Evolutionary conservation across 2,329 filamentous ascomycete genomes (phyloP), one percentile per base, ranked within the genome.

Genomic region (Hymenoscyphus repandus): DNA sequence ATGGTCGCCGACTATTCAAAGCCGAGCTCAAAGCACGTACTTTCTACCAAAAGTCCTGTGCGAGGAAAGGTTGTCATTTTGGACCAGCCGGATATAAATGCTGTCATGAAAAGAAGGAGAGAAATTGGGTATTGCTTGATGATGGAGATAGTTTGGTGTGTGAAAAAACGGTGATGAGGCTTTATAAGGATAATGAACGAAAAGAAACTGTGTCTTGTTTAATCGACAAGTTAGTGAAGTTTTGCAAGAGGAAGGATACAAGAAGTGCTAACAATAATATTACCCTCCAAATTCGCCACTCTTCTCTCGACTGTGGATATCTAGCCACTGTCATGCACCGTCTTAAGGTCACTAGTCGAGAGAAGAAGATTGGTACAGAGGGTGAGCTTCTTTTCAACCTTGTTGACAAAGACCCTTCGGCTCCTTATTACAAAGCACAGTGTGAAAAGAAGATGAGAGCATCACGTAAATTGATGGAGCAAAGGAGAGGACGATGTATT

Each of bases 1-100:
- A 56, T 10, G 9, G 43, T 18, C 52, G 55, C 3, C 58, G 48
- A 42, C 45, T 57, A 38, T 56, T 62, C 38, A 46, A 30, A 10
- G 43, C 40, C 1, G 58, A 61, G 33, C 31, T 61, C 20, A 17
- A 51, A 12, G 20, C 34, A 5, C 45, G 58, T 33, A 47, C 32
- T 15, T 10, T 52, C 5, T 40, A 30, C 5, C 32, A 15, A 12
- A 46, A 40, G n/a, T 27, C 41, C 27, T 56, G 52, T 31, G 49
- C 33, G 32, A 6, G 10, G 10, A 31, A 41, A 12, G 30, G 32
- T 17, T 36, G n/a, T 20, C 2, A 17, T 12, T 32, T n/a, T n/a
- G n/a, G n/a, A n/a, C n/a, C n/a, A n/a, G n/a, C 27, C 22, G n/a
- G 17, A 46, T 27, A 49, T 5, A 11, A 34, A 11, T 48, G 30